phyloP scores from a whole-genome alignment of 176 grass and related monocot genomes.

The Avena insularis region DNA sequence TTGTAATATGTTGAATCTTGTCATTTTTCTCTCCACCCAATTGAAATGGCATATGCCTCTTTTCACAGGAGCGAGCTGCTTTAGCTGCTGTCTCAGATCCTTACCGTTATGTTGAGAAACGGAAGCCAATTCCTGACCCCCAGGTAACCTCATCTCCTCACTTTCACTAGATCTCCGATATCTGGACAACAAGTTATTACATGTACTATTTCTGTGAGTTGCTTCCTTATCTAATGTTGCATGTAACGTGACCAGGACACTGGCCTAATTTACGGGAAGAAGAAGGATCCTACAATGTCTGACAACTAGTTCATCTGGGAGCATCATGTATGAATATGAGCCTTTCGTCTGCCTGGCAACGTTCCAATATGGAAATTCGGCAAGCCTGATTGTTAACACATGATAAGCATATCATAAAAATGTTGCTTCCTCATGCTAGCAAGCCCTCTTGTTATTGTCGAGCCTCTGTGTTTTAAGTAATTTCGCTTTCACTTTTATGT shows the following conservation, averaged over 20 bases:
- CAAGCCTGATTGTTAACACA: constrained; percentile 26
- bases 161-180: background rate
- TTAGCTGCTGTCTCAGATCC: constrained; percentile 78
- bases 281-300: constrained; percentile 58
- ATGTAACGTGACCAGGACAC: constrained; percentile 67
- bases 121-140: constrained; percentile 93
- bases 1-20: constrained; percentile 9
- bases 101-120: constrained; percentile 93
- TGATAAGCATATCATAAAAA: constrained; percentile 31
- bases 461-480: constrained; percentile 13
- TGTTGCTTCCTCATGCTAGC: constrained; percentile 21
- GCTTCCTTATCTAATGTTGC: constrained; percentile 36
- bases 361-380: constrained; percentile 6
- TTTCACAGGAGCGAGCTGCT: constrained; percentile 75
- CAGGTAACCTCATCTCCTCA: constrained; percentile 50
- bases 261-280: constrained; percentile 91
- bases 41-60: background rate
- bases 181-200: background rate
- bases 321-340: constrained; percentile 27
- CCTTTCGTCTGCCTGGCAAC: background rate
- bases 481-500: background rate
- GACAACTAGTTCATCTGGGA: constrained; percentile 46
- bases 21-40: background rate
- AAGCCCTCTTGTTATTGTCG: background rate
- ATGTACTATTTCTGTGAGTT: background rate